These are phyloP conservation scores for Schizosaccharomyces pombe DNA, from an alignment of 805 yeast species.

Conservation along the genomic window DNA sequence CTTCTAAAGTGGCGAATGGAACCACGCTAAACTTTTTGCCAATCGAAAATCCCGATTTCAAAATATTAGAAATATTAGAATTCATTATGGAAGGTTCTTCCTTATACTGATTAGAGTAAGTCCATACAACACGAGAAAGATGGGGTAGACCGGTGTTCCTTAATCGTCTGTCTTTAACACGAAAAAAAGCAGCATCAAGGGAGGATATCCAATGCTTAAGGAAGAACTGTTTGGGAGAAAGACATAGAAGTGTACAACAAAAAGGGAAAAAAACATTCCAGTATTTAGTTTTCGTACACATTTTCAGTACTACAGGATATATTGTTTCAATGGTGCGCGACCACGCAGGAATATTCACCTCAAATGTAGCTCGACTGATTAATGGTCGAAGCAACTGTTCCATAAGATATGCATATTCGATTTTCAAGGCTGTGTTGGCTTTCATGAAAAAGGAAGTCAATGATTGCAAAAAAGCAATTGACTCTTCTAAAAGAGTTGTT, in stretches of 20 bases:
- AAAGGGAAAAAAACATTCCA: constrained; percentile 52
- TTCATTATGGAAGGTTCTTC: constrained; percentile 78
- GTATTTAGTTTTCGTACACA: constrained; percentile 23
- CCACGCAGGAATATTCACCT: constrained; percentile 92
- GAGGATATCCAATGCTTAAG: constrained; percentile 45
- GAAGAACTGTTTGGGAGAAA: constrained; percentile 58
- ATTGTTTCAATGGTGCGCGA: constrained; percentile 50
- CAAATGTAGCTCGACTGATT: constrained; percentile 74
- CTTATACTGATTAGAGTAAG: constrained; percentile 59
- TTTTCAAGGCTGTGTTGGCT: constrained; percentile 37
- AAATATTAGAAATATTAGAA: constrained; percentile 45
- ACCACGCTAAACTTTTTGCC: constrained; percentile 12
- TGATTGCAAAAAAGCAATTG: constrained; percentile 73
- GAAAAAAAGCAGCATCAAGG: constrained; percentile 36
- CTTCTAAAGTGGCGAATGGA: not conserved
- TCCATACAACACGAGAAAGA: constrained; percentile 65
- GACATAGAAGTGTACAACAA: constrained; percentile 51
- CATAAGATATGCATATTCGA: constrained; percentile 70
- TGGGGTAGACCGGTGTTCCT: constrained; percentile 39
- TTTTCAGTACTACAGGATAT: constrained; percentile 25
- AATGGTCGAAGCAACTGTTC: constrained; percentile 53
- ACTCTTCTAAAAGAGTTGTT: constrained; percentile 70
- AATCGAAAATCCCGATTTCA: constrained; percentile 27
- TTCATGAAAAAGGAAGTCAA: constrained; percentile 57
- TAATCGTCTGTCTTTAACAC: constrained; percentile 38